Percentiles rank a stretch among this genome's conserved stretches.
phyloP scores from a whole-genome alignment of 306 rosid species.

The Crotalaria pallida region DNA sequence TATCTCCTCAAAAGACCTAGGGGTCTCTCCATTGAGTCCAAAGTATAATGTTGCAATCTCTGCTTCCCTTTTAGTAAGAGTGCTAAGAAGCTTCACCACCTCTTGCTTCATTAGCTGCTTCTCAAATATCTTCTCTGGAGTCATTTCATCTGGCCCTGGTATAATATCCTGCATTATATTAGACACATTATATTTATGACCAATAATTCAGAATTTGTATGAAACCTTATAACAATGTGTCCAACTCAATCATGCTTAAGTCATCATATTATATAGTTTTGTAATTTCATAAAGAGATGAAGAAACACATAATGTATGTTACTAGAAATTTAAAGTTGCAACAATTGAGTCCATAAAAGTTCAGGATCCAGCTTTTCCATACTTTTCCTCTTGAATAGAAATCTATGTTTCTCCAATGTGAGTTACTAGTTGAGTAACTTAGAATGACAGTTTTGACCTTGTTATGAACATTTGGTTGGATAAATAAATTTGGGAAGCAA shows the following conservation, averaged over 20 bases:
- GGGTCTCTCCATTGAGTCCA: constrained; percentile 57
- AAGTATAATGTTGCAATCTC: constrained; percentile 46
- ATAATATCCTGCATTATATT: constrained; percentile 56
- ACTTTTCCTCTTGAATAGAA: background rate
- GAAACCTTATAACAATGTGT: background rate
- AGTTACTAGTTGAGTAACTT: background rate
- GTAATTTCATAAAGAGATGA: background rate
- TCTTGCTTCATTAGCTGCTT: constrained; percentile 45
- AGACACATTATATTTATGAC: background rate
- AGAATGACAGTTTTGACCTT: background rate
- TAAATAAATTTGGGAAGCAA: background rate
- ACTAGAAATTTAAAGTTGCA: background rate
- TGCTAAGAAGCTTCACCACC: constrained; percentile 44
- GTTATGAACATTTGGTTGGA: background rate
- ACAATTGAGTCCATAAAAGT: background rate
- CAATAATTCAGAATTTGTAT: background rate
- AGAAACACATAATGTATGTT: background rate
- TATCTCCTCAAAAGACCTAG: constrained; percentile 60
- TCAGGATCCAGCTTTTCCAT: background rate
- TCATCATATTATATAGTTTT: background rate
- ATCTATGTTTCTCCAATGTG: background rate
- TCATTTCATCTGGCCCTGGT: constrained; percentile 52
- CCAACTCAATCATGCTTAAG: background rate
- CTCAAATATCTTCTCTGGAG: constrained; percentile 57
- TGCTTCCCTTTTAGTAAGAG: constrained; percentile 57